A percentile compares a stretch with the other conserved stretches of the same genome.
Evolutionary conservation across 306 rosid genomes (phyloP).

Genomic region (Argentina anserina): DNA sequence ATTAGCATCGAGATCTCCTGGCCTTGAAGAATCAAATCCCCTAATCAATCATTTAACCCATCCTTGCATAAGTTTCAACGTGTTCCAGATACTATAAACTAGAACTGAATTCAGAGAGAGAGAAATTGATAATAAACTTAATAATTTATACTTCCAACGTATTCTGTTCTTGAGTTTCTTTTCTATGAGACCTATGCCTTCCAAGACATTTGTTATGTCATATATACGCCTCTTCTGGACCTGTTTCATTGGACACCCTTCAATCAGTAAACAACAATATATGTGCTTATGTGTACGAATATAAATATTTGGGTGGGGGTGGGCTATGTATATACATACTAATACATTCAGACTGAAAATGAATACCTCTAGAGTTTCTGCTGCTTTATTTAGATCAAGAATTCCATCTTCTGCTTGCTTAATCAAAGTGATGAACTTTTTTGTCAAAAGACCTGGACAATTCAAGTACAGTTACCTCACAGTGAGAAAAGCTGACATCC

Average conservation of each 20-base stretch:
- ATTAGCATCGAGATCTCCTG: constrained; percentile 71
- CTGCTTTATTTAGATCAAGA: constrained; percentile 96
- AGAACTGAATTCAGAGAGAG: constrained; percentile 20
- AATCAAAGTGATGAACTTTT: constrained; percentile 85
- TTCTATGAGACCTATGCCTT: constrained; percentile 99
- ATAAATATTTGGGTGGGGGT: background rate
- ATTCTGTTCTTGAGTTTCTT: constrained; percentile 91
- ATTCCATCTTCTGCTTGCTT: constrained; percentile 91
- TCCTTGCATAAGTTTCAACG: constrained; percentile 31
- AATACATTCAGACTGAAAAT: constrained; percentile 16
- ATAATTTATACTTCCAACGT: constrained; percentile 88
- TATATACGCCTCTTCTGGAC: constrained; percentile 98
- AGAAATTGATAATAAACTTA: constrained; percentile 8
- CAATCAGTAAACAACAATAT: constrained; percentile 24
- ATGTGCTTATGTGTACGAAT: background rate
- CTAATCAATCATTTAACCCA: constrained; percentile 45
- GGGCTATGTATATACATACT: background rate
- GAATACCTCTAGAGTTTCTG: constrained; percentile 84
- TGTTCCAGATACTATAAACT: constrained; percentile 14
- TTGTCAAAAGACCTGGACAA: constrained; percentile 84
- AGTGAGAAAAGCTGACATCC: constrained; percentile 19
- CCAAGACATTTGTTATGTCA: constrained; percentile 97
- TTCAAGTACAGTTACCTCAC: constrained; percentile 38
- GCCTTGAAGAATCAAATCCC: constrained; percentile 71
- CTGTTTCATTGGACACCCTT: constrained; percentile 36